These are phyloP conservation scores for Triticum monococcum DNA, from an alignment of 176 grass and related monocot species.

Conservation along the genomic window DNA sequence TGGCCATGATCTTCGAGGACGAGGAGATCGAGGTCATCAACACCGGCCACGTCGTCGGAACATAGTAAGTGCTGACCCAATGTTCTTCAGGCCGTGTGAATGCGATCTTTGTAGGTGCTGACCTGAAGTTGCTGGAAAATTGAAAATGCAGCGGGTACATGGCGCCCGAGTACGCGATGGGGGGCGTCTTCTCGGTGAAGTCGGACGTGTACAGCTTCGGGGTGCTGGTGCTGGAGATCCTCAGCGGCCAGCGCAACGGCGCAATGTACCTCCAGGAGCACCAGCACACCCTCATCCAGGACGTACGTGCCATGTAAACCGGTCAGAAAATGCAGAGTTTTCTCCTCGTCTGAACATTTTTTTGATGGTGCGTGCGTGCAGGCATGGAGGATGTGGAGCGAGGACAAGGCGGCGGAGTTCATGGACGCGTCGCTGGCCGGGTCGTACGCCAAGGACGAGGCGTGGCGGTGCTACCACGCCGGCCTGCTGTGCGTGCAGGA, in stretches of 20 bases:
- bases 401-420: conserved; percentile 59
- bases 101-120: not conserved
- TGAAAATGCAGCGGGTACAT: conserved; percentile 69
- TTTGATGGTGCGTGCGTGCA: not conserved
- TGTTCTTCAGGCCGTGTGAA: not conserved
- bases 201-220: conserved; percentile 94
- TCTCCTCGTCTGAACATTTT: not conserved
- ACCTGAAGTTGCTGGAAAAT: not conserved
- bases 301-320: conserved; percentile 24
- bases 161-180: conserved; percentile 80
- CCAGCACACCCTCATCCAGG: conserved; percentile 60
- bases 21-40: conserved; percentile 62
- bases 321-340: not conserved
- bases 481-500: conserved; percentile 91
- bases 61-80: conserved; percentile 59
- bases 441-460: conserved; percentile 43
- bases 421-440: conserved; percentile 57
- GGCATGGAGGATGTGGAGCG: conserved; percentile 78
- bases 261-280: conserved; percentile 54
- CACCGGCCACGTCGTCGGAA: conserved; percentile 71
- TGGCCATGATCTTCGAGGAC: conserved; percentile 83
- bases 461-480: conserved; percentile 63
- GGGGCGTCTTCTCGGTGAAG: conserved; percentile 86
- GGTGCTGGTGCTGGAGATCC: conserved; percentile 83
- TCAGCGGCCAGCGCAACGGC: conserved; percentile 79